Evolutionary conservation across 1,139 yeast genomes (phyloP), one percentile per base, ranked within the genome.

Genomic region (Geotrichum europaeum): DNA sequence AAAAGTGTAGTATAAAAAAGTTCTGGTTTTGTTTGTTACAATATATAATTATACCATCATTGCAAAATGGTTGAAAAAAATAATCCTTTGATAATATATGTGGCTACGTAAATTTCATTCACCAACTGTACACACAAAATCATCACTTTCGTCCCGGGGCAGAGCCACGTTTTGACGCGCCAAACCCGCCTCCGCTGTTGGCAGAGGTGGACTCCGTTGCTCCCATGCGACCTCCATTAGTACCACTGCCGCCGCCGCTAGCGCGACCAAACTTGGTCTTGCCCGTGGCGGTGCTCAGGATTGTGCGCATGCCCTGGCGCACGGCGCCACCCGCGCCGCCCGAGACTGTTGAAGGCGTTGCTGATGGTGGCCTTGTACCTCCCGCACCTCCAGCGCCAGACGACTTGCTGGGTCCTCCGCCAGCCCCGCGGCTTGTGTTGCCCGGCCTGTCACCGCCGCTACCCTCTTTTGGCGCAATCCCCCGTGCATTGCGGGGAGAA

Each of bases 291-390:
- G 47, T 40, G 20, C 47, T 6, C 20, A 40, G 20, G 6, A 40
- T 40, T 9, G 47, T 40, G 22, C 47, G 47, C 47, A 40, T 40
- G 47, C 47, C 20, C 47, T 40, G 47, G 20, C 47, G 47, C 20
- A 40, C 47, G 18, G 47, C 18, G 10, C 47, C 47, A 7, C 47
- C 47, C 7, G 47, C 47, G 18, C 47, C 47, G 9, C 47, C 47
- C 47, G 47, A 40, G 10, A 9, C 47, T 1, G 55, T 47, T 13
- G 58, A 51, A 1, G 58, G 47, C 9, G 58, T 51, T 15, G 55
- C 55, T 15, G 58, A 53, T 4, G 51, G 28, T 9, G 58, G 58
- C 6, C 55, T 40, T 10, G 52, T 32, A 10, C 51, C 55, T n/a
- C 20, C 40, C 12, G 40, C 51, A 12, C 51, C 7, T 10, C 51